Conservation (phyloP, 2,329 filamentous ascomycete species). For the Leptographium lundbergii region DNA sequence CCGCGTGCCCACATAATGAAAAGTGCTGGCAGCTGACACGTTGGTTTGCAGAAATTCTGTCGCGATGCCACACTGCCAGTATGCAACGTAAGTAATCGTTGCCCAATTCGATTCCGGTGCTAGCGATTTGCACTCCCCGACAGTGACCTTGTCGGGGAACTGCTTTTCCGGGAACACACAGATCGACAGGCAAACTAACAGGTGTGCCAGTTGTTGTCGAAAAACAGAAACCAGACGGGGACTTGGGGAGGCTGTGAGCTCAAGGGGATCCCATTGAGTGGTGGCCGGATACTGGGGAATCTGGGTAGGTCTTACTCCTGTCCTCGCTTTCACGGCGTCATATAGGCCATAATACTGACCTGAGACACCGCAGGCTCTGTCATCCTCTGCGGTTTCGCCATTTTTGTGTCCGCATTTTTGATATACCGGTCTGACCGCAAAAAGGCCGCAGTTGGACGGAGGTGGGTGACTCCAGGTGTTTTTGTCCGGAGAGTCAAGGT, state of each 20-base stretch:
- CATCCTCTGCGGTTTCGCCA: conserved; percentile 65
- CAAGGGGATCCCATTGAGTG: conserved; percentile 59
- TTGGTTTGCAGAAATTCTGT: conserved; percentile 58
- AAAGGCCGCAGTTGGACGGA: conserved; percentile 83
- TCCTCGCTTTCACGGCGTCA: too few species aligned
- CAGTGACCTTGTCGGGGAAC: not conserved
- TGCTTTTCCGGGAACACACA: not conserved
- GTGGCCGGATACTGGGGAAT: conserved; percentile 60
- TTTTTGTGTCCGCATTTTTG: conserved; percentile 53
- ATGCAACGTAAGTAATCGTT: conserved; percentile 57
- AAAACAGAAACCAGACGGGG: conserved; percentile 44
- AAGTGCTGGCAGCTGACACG: not conserved
- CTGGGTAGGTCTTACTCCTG: conserved; percentile 31
- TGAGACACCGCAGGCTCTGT: conserved; percentile 49
- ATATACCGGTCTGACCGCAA: conserved; percentile 77
- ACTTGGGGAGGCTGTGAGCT: conserved; percentile 60
- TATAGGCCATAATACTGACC: too few species aligned
- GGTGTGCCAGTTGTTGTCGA: conserved; percentile 46
- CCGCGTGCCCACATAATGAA: not conserved
- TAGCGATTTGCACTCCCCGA: not conserved
- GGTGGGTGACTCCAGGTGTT: conserved; percentile 38
- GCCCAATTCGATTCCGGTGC: not conserved
- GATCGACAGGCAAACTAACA: not conserved
- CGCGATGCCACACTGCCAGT: conserved; percentile 71
- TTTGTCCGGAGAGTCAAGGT: not conserved